Conservation (phyloP, 106 monocot species). For the Allium cepa region DNA sequence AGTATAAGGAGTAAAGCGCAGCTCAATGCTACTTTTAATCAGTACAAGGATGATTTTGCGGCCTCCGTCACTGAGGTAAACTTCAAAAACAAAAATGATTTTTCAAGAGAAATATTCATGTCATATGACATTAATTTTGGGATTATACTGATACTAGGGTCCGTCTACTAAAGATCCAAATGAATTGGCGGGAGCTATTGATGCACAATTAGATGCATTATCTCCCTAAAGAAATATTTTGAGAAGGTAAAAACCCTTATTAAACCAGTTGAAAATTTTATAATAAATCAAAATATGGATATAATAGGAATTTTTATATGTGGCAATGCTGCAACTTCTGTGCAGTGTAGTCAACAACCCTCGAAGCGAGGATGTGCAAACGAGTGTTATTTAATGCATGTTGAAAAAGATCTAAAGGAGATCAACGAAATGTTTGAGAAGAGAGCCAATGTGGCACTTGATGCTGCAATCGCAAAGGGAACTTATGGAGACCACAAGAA, state of each 20-base stretch:
- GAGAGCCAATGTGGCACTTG: too few species aligned
- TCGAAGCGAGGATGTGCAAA: constrained; percentile 38
- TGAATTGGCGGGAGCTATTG: constrained; percentile 47
- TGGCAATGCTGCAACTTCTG: constrained; percentile 28
- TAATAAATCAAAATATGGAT: background rate
- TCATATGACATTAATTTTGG: background rate
- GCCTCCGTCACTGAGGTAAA: constrained; percentile 56
- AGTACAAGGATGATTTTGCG: constrained; percentile 62
- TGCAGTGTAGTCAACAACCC: constrained; percentile 18
- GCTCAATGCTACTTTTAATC: constrained; percentile 76
- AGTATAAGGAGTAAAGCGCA: constrained; percentile 88
- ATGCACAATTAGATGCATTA: constrained; percentile 45
- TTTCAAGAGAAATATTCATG: background rate
- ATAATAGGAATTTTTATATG: background rate
- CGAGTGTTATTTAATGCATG: constrained; percentile 52
- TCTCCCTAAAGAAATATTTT: constrained; percentile 52
- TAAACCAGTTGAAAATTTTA: background rate
- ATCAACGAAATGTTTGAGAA: too few species aligned
- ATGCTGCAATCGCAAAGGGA: constrained; percentile 28
- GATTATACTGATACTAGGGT: constrained; percentile 16
- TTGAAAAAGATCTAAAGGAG: constrained; percentile 76
- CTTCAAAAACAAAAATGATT: background rate
- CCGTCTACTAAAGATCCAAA: constrained; percentile 21
- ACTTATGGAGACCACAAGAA: constrained; percentile 55
- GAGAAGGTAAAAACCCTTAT: constrained; percentile 45